Base-by-base conservation (phyloP, 2,329 filamentous ascomycete genomes). In the Pyrenochaeta sp. region DNA sequence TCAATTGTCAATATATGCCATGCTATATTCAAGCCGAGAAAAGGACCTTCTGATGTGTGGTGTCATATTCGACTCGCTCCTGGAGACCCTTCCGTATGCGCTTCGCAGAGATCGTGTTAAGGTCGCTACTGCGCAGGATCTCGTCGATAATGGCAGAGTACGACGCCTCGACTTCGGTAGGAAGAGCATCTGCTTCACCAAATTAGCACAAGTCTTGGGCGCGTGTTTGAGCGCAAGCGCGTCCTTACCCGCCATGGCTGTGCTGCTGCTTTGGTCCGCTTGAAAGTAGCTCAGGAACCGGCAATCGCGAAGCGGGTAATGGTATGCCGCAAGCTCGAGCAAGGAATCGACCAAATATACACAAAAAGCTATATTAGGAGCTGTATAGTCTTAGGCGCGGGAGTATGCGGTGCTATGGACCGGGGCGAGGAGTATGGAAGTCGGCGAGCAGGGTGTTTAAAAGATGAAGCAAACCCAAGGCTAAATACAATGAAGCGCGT, bases 61-160 rank as follows among this genome's bases (percentile, higher is more conserved):
- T 81, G 73, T 89, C 86, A 77, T 86, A 79, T 66, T 83, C 81
- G 47, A 88, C 81, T 55, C 77, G 77, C 64, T 84, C 84, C 68
- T 88, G 85, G 35, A 89, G 77, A 23, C 83, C 84, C 72, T 85
- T 86, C 60, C 86, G 83, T 72, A 89, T 87, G 63, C 81, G 80
- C 76, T 89, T 89, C 54, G 85, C 85, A 31, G 86, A 87, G 60
- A 89, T 83, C 48, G 84, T 87, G 59, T 85, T 84, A 27, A 89
- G 77, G 65, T 89, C 86, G 68, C 84, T 85, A 49, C 76, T 76
- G 39, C 80, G 80, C 45, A 89, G 78, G 63, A 89, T 88, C 29
- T 79, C 77, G 72, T 89, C 87, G 63, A 89, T 88, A 70, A 88
- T 85, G 64, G 76, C 75, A 39, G 81, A 78, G 71, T 86, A 86